A percentile compares a stretch with the other conserved stretches of the same genome.
These are phyloP conservation scores for Rhazya stricta DNA, from an alignment of 257 asterid genomes.

Conservation along the genomic window DNA sequence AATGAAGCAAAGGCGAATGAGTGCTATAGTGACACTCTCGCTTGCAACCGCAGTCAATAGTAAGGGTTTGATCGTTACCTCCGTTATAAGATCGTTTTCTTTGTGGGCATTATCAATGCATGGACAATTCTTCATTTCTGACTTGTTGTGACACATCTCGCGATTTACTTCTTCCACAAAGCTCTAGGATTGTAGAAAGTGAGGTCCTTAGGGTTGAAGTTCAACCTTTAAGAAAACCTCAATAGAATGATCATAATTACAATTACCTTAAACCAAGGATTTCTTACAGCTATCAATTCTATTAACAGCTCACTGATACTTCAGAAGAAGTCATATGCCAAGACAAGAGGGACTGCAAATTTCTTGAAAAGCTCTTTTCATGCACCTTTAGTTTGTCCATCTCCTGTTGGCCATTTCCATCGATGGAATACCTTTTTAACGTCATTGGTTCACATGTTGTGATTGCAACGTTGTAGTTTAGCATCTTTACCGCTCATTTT, in stretches of 20 bases:
- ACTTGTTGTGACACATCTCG: too few relatives aligned
- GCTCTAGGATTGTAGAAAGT: too few relatives aligned
- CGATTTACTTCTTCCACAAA: too few relatives aligned
- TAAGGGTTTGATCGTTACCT: too few relatives aligned
- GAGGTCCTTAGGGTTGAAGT: too few relatives aligned
- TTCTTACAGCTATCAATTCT: neutral
- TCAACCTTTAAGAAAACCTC: too few relatives aligned
- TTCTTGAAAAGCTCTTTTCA: neutral
- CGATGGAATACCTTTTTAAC: conserved; percentile 9
- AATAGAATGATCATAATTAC: neutral
- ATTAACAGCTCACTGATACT: neutral
- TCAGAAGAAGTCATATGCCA: neutral
- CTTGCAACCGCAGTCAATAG: too few relatives aligned
- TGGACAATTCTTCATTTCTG: too few relatives aligned
- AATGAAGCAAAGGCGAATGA: too few relatives aligned
- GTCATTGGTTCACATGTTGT: conserved; percentile 17
- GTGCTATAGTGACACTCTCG: too few relatives aligned
- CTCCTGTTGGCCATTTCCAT: conserved; percentile 14
- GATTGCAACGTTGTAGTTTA: conserved; percentile 5
- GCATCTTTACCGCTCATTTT: neutral
- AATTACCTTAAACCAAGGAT: neutral
- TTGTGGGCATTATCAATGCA: too few relatives aligned
- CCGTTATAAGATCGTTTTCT: too few relatives aligned
- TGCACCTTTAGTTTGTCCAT: neutral
- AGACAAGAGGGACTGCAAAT: neutral